Evolutionary conservation across 2,329 filamentous ascomycete species (phyloP).

Genomic region (Paraphoma chrysanthemicola): DNA sequence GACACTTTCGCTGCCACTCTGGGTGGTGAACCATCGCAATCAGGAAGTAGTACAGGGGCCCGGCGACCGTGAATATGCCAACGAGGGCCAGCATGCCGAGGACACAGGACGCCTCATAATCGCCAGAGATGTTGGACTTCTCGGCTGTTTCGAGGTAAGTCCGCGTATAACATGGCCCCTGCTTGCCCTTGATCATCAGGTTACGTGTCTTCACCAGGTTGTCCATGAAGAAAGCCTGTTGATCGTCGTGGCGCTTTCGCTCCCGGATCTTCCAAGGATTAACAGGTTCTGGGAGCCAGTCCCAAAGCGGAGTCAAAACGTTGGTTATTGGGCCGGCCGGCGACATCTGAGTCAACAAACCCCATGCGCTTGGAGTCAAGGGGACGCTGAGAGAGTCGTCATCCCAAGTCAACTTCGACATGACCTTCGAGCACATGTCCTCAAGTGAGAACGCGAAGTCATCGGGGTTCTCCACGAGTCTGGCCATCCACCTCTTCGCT

Average conservation of each 20-base stretch:
- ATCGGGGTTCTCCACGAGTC: slow-evolving; percentile 59
- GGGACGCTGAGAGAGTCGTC: slow-evolving; percentile 57
- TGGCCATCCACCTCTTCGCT: slow-evolving; percentile 60
- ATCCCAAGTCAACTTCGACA: slow-evolving; percentile 63
- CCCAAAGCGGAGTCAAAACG: slow-evolving; percentile 62
- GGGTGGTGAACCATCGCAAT: slow-evolving; percentile 47
- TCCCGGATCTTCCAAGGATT: slow-evolving; percentile 64
- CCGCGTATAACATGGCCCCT: slow-evolving; percentile 41
- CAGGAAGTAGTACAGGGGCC: slow-evolving; percentile 48
- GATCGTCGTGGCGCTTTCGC: slow-evolving; percentile 60
- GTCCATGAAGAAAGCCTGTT: slow-evolving; percentile 62
- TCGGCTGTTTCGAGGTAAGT: slow-evolving; percentile 46
- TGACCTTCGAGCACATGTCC: slow-evolving; percentile 65
- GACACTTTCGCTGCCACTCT: slow-evolving; percentile 44
- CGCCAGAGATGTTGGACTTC: slow-evolving; percentile 49
- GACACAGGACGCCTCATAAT: slow-evolving; percentile 48
- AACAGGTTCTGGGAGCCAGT: slow-evolving; percentile 54
- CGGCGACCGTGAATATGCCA: slow-evolving; percentile 49
- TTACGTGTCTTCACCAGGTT: slow-evolving; percentile 48
- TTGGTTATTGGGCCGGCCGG: slow-evolving; percentile 66
- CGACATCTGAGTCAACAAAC: slow-evolving; percentile 65
- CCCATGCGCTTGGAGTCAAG: slow-evolving; percentile 61
- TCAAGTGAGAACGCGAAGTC: slow-evolving; percentile 60
- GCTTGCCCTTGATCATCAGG: slow-evolving; percentile 41
- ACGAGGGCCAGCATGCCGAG: slow-evolving; percentile 50